These are phyloP conservation scores for Cornus kousa DNA, from an alignment of 148 eudicot genomes.

Conservation along the genomic window DNA sequence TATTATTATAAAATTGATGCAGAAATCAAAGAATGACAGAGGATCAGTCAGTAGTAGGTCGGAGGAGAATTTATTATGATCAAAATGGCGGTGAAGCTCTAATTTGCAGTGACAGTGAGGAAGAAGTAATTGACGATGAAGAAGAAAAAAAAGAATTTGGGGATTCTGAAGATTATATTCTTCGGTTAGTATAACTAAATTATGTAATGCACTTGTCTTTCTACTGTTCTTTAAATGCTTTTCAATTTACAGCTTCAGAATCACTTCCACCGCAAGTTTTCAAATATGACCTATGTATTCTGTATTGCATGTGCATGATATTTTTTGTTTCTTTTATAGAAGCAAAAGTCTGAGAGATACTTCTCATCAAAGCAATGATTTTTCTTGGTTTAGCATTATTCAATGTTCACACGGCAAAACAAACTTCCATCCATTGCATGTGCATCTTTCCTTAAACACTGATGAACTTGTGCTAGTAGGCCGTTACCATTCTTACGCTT, in stretches of 20 bases:
- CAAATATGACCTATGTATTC: background rate
- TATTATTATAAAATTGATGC: conserved; percentile 21
- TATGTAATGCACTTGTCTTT: conserved; percentile 10
- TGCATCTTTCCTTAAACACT: background rate
- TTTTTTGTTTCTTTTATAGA: background rate
- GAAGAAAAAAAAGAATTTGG: conserved; percentile 81
- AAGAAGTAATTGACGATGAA: conserved; percentile 80
- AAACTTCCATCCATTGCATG: background rate
- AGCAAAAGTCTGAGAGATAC: background rate
- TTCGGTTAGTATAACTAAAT: conserved; percentile 57
- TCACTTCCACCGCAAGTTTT: background rate
- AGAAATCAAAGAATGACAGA: conserved; percentile 99
- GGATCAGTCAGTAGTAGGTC: conserved; percentile 95
- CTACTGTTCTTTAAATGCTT: conserved; percentile 4
- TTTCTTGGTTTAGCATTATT: too few relatives aligned
- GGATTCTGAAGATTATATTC: conserved; percentile 80
- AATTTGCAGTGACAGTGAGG: conserved; percentile 96
- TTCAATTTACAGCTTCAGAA: background rate
- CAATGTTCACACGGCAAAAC: background rate
- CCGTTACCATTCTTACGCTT: too few relatives aligned
- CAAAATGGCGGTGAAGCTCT: conserved; percentile 95
- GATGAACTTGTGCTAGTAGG: too few relatives aligned
- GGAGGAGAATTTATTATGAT: conserved; percentile 96
- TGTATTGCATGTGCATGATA: conserved; percentile 2
- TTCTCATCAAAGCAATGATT: background rate